Conservation (phyloP, 352 stramenopile species). For the Globisporangium nagaii region DNA sequence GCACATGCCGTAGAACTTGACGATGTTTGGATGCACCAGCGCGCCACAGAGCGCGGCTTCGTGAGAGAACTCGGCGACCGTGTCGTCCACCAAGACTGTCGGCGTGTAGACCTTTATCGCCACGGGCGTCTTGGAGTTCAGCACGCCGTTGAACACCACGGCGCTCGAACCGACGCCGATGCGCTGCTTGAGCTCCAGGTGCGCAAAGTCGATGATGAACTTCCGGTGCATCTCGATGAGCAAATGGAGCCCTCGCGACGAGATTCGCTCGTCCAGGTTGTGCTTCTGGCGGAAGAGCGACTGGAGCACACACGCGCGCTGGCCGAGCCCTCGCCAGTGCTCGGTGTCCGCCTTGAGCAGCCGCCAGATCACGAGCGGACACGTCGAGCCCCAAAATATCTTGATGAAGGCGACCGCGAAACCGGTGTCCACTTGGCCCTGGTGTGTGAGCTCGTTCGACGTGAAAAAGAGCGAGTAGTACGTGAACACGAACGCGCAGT, state of each 20-base stretch:
- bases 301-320: too few relatives aligned
- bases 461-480: slow-evolving; percentile 31
- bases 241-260: slow-evolving; percentile 50
- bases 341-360: too few relatives aligned
- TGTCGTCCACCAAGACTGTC: slow-evolving; percentile 41
- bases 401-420: slow-evolving; percentile 26
- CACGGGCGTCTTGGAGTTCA: slow-evolving; percentile 44
- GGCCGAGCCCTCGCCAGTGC: too few relatives aligned
- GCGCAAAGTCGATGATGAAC: too few relatives aligned
- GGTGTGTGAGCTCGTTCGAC: slow-evolving; percentile 32
- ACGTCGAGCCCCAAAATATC: slow-evolving; percentile 40
- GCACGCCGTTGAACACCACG: slow-evolving; percentile 52
- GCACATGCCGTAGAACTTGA: slow-evolving; percentile 80
- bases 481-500: slow-evolving; percentile 36
- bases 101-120: slow-evolving; percentile 79
- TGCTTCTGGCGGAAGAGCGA: too few relatives aligned
- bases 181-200: too few relatives aligned
- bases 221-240: too few relatives aligned
- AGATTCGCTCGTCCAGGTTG: too few relatives aligned
- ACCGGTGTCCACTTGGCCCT: slow-evolving; percentile 11
- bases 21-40: too few relatives aligned
- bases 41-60: slow-evolving; percentile 69
- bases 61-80: slow-evolving; percentile 70
- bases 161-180: slow-evolving; percentile 54
- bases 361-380: too few relatives aligned